Evolutionary conservation across 192 early-diverging fungal genomes (phyloP).

Genomic region (Radiomyces spectabilis): DNA sequence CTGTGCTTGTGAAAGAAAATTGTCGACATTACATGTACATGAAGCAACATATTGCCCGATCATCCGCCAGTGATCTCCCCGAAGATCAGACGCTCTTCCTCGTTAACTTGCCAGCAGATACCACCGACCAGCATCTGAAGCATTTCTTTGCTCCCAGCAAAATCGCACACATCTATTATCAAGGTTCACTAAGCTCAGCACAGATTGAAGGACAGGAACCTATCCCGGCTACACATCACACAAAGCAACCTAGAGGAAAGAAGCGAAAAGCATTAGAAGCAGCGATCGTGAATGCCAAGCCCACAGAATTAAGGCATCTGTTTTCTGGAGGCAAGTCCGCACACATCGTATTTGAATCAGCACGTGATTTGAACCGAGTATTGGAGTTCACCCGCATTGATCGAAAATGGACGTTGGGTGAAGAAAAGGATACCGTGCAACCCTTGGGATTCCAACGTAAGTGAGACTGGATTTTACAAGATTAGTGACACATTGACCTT

Average conservation of each 20-base stretch:
- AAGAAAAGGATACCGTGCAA: slow-evolving; percentile 32
- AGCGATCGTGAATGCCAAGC: slow-evolving; percentile 16
- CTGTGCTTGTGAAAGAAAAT: slow-evolving; percentile 32
- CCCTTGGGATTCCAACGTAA: slow-evolving; percentile 44
- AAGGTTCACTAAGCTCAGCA: slow-evolving; percentile 23
- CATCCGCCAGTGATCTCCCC: slow-evolving; percentile 41
- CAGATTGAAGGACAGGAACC: slow-evolving; percentile 16
- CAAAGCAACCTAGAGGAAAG: slow-evolving; percentile 1
- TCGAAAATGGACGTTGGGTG: slow-evolving; percentile 51
- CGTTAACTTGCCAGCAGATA: slow-evolving; percentile 61
- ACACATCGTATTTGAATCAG: slow-evolving; percentile 63
- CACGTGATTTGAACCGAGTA: slow-evolving; percentile 52
- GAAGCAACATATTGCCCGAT: slow-evolving; percentile 39
- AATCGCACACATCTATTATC: slow-evolving; percentile 47
- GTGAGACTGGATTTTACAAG: neutral
- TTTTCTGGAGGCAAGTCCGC: slow-evolving; percentile 50
- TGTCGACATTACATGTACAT: slow-evolving; percentile 47
- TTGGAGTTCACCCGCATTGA: slow-evolving; percentile 52
- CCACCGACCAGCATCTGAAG: slow-evolving; percentile 55
- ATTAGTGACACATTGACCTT: neutral
- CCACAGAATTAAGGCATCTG: slow-evolving; percentile 29
- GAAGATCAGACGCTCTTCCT: slow-evolving; percentile 57
- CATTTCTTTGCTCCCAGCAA: slow-evolving; percentile 51
- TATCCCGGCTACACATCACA: too few species aligned
- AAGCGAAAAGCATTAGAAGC: slow-evolving; percentile 9